phyloP scores from a whole-genome alignment of 1,139 yeast species.

The Barnettozyma hawaiiensis region DNA sequence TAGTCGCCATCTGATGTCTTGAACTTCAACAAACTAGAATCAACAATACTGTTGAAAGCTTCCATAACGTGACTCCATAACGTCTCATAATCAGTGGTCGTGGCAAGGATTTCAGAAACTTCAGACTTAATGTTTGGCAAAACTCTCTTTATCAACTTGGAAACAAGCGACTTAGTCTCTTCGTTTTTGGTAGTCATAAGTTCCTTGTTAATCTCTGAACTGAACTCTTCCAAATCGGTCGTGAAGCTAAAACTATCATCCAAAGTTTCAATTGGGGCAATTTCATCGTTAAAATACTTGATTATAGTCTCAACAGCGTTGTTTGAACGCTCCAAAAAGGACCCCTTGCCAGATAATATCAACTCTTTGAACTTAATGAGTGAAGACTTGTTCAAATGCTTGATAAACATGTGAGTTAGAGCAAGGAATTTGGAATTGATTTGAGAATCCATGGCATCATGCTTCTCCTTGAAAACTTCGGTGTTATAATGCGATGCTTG shows the following conservation, averaged over 20 bases:
- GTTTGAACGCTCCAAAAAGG: conserved; percentile 28
- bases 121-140: conserved; percentile 36
- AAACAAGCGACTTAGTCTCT: conserved; percentile 40
- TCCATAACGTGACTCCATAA: conserved; percentile 60
- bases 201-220: conserved; percentile 24
- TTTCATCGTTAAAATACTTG: conserved; percentile 25
- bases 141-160: conserved; percentile 38
- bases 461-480: conserved; percentile 60
- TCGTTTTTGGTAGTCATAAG: conserved; percentile 38
- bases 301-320: conserved; percentile 25
- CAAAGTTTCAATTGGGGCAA: conserved; percentile 20
- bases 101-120: conserved; percentile 35
- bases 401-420: conserved; percentile 40
- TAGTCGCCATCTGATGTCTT: conserved; percentile 24
- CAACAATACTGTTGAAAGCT: conserved; percentile 41
- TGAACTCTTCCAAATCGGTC: conserved; percentile 30
- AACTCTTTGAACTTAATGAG: conserved; percentile 25
- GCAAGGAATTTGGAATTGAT: conserved; percentile 41
- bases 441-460: conserved; percentile 41
- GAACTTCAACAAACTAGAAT: conserved; percentile 30
- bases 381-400: conserved; percentile 30
- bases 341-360: conserved; percentile 11
- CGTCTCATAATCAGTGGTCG: conserved; percentile 36
- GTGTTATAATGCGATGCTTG: conserved; percentile 70
- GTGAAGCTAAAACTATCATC: conserved; percentile 26